Conservation (phyloP, 441 rosid species). For the Populus trichocarpa region DNA sequence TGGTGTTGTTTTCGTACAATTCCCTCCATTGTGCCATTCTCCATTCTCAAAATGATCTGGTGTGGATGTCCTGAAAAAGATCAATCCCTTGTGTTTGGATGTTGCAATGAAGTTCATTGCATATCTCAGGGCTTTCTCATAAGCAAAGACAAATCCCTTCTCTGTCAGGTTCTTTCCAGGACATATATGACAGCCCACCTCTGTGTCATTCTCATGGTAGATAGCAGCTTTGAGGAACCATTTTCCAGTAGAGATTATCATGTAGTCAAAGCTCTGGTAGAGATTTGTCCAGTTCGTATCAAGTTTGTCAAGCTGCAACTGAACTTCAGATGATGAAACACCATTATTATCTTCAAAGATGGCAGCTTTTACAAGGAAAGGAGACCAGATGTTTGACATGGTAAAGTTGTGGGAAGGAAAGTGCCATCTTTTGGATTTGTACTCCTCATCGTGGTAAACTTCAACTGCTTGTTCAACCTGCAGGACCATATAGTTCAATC, state of each 20-base stretch:
- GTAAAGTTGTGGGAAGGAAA: constrained; percentile 69
- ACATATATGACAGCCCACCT: constrained; percentile 77
- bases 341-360: constrained; percentile 87
- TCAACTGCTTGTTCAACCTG: constrained; percentile 79
- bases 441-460: constrained; percentile 73
- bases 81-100: constrained; percentile 48
- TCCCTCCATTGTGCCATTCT: constrained; percentile 92
- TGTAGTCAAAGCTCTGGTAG: constrained; percentile 56
- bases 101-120: constrained; percentile 59
- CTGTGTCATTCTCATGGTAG: constrained; percentile 66
- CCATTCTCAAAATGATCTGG: constrained; percentile 94
- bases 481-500: constrained; percentile 4
- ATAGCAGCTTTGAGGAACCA: constrained; percentile 89
- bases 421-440: constrained; percentile 69
- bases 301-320: constrained; percentile 75
- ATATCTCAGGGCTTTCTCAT: constrained; percentile 46
- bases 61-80: constrained; percentile 75
- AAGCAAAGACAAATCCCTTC: constrained; percentile 74
- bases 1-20: constrained; percentile 55
- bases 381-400: constrained; percentile 79
- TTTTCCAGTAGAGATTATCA: constrained; percentile 79
- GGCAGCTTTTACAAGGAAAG: constrained; percentile 80
- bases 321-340: constrained; percentile 65
- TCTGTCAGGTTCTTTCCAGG: constrained; percentile 55
- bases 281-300: constrained; percentile 67